Percentiles rank a stretch among this genome's conserved stretches.
Conservation (phyloP, 495 filamentous ascomycete species). For the Daldinia loculata region DNA sequence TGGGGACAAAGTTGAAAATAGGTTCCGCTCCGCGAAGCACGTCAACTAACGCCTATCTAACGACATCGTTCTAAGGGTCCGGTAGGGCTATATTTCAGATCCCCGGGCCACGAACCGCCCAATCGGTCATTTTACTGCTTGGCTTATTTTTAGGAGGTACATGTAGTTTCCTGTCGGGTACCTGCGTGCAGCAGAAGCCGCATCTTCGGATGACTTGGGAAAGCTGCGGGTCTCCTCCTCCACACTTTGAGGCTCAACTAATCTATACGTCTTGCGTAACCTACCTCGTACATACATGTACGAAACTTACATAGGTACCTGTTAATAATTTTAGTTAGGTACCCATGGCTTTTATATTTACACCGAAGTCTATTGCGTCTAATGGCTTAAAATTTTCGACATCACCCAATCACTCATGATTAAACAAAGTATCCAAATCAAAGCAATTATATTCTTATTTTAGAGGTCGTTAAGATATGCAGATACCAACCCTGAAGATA, state of each 20-base stretch:
- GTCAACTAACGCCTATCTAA: constrained; percentile 29
- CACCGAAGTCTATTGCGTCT: not conserved
- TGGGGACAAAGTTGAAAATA: constrained; percentile 26
- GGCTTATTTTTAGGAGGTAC: constrained; percentile 5
- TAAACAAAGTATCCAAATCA: not conserved
- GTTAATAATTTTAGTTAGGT: not conserved
- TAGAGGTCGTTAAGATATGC: constrained; percentile 18
- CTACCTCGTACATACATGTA: not conserved
- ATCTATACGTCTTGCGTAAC: not conserved
- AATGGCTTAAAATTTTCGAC: not conserved
- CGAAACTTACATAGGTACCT: no score
- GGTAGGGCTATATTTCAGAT: not conserved
- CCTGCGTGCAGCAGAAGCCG: constrained; percentile 13
- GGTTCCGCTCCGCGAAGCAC: constrained; percentile 25
- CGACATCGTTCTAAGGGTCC: constrained; percentile 21
- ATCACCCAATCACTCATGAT: not conserved
- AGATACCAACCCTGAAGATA: constrained; percentile 10
- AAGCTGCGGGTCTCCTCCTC: constrained; percentile 27
- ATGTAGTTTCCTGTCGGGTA: not conserved
- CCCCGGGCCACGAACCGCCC: not conserved
- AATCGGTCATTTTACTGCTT: constrained; percentile 16
- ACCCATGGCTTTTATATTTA: not conserved
- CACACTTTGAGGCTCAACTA: constrained; percentile 32
- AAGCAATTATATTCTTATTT: constrained; percentile 32
- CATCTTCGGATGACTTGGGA: not conserved